Evolutionary conservation across 257 asterid genomes (phyloP).

Genomic region (Agastache rugosa): DNA sequence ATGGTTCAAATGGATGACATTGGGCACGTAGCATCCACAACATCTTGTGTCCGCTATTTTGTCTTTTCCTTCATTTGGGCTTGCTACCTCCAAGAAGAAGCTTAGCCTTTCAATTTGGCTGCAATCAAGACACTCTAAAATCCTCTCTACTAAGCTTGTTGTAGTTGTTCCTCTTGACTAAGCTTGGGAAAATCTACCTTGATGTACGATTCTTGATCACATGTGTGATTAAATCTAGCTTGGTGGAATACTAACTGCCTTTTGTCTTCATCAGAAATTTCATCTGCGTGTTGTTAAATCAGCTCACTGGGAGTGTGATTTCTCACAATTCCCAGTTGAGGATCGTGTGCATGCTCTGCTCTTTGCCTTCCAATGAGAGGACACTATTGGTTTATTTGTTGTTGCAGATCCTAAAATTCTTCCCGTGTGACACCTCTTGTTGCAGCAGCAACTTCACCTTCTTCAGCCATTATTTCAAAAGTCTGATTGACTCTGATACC

Average conservation of each 20-base stretch:
- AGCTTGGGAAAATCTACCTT: too few relatives aligned
- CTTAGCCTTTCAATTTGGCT: too few relatives aligned
- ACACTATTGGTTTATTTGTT: not conserved
- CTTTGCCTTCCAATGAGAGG: not conserved
- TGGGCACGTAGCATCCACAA: too few relatives aligned
- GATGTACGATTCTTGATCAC: too few relatives aligned
- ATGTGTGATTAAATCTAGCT: not conserved
- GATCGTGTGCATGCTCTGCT: not conserved
- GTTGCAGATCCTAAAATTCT: not conserved
- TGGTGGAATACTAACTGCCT: not conserved
- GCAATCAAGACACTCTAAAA: too few relatives aligned
- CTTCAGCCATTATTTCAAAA: not conserved
- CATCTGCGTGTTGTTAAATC: not conserved
- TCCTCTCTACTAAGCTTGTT: too few relatives aligned
- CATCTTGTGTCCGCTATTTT: too few relatives aligned
- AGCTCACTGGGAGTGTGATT: not conserved
- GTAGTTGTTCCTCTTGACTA: too few relatives aligned
- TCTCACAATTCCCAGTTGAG: not conserved
- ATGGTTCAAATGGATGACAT: too few relatives aligned
- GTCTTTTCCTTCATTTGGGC: too few relatives aligned
- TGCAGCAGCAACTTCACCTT: not conserved
- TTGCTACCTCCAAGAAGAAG: too few relatives aligned
- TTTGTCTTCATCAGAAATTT: not conserved
- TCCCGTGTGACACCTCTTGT: not conserved
- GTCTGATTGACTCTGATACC: not conserved